Conservation (phyloP, 2,329 filamentous ascomycete genomes). For the Fusarium tuaranense region DNA sequence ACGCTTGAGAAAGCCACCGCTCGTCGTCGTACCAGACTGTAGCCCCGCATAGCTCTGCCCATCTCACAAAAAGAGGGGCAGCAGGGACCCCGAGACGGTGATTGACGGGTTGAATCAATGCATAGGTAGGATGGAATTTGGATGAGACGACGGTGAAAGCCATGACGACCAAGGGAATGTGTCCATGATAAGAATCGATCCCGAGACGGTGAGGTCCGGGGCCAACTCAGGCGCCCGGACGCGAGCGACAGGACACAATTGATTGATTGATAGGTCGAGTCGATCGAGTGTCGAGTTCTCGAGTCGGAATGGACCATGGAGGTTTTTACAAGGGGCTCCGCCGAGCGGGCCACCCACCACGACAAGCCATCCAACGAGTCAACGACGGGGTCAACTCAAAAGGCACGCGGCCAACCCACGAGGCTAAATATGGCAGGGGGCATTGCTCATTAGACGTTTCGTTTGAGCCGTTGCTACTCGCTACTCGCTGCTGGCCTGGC, state of each 20-base stretch:
- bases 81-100: constrained; percentile 18
- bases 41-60: constrained; percentile 37
- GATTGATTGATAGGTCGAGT: constrained; percentile 38
- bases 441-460: constrained; percentile 35
- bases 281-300: constrained; percentile 29
- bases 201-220: constrained; percentile 20
- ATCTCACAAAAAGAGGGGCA: constrained; percentile 41
- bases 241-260: constrained; percentile 25
- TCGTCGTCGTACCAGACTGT: constrained; percentile 34
- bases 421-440: constrained; percentile 45
- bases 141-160: constrained; percentile 30
- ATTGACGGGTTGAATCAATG: constrained; percentile 35
- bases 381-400: constrained; percentile 32
- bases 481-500: constrained; percentile 13
- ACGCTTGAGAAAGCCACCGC: constrained; percentile 27
- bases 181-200: constrained; percentile 21
- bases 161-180: constrained; percentile 22
- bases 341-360: constrained; percentile 37
- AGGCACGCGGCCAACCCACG: constrained; percentile 46
- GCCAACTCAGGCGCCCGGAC: constrained; percentile 32
- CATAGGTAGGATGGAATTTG: constrained; percentile 31
- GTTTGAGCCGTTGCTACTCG: constrained; percentile 35
- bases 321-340: constrained; percentile 41
- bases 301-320: constrained; percentile 31
- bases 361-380: constrained; percentile 42